A percentile compares a stretch with the other conserved stretches of the same genome.
phyloP scores from a whole-genome alignment of 2,329 filamentous ascomycete genomes.

The Penicillium expansum region DNA sequence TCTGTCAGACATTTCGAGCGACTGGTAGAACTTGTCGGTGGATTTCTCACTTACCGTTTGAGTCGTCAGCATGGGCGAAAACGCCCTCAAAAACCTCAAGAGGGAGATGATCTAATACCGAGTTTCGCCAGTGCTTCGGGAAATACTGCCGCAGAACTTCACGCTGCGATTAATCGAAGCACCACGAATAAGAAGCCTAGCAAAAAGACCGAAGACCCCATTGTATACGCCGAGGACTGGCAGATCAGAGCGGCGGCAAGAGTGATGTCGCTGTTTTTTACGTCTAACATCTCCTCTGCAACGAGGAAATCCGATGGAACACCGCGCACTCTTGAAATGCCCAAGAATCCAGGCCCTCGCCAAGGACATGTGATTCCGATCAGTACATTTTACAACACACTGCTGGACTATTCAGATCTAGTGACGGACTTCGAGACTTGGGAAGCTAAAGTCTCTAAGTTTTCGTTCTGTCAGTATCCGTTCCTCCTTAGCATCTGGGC shows the following conservation, averaged over 20 bases:
- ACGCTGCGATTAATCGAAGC: conserved; percentile 66
- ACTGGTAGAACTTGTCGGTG: conserved; percentile 71
- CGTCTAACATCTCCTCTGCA: conserved; percentile 66
- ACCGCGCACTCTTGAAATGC: conserved; percentile 17
- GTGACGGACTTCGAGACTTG: conserved; percentile 83
- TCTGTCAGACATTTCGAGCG: conserved; percentile 65
- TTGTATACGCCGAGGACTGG: conserved; percentile 80
- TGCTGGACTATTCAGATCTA: conserved; percentile 83
- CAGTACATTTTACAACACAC: conserved; percentile 81
- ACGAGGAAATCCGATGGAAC: conserved; percentile 39
- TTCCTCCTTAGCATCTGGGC: conserved; percentile 89
- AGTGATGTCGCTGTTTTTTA: conserved; percentile 76
- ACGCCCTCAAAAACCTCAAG: conserved; percentile 58
- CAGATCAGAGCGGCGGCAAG: conserved; percentile 78
- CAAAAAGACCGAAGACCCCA: conserved; percentile 50
- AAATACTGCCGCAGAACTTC: conserved; percentile 65
- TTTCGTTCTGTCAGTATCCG: conserved; percentile 88
- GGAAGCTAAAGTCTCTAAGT: conserved; percentile 71
- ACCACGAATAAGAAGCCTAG: conserved; percentile 53
- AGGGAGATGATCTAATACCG: conserved; percentile 60
- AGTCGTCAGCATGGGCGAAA: conserved; percentile 68
- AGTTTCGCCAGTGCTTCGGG: conserved; percentile 65
- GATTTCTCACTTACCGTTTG: conserved; percentile 79
- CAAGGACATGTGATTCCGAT: conserved; percentile 71
- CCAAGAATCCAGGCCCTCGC: conserved; percentile 43